Conservation (phyloP, 2,329 filamentous ascomycete species). For the Periconia sp. region DNA sequence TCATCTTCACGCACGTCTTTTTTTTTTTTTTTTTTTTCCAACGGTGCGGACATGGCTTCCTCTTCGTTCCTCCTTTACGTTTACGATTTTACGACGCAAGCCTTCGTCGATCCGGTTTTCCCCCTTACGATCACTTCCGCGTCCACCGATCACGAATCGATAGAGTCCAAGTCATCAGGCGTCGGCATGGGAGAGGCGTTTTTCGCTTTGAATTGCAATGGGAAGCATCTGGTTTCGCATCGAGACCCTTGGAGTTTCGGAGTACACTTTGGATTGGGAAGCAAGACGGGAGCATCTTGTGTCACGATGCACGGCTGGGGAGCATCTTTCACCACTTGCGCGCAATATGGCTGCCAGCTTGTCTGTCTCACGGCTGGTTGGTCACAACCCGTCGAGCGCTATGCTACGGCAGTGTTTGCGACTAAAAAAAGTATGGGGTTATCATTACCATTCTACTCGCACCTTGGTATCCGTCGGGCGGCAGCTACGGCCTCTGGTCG, state of each 20-base stretch:
- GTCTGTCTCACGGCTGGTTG: background rate
- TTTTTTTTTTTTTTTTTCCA: too few relatives aligned
- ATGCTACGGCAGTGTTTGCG: background rate
- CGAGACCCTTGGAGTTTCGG: conserved; percentile 42
- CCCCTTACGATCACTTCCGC: conserved; percentile 28
- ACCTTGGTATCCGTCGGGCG: background rate
- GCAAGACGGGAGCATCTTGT: conserved; percentile 3
- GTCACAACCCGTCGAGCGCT: background rate
- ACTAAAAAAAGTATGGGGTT: conserved; percentile 5
- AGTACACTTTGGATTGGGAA: conserved; percentile 19
- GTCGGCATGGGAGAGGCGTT: conserved; percentile 47
- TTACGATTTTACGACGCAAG: conserved; percentile 34
- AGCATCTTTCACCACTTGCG: conserved; percentile 1
- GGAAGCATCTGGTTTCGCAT: conserved; percentile 39
- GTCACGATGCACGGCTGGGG: conserved; percentile 5
- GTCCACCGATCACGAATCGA: conserved; percentile 27
- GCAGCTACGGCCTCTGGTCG: background rate
- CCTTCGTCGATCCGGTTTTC: conserved; percentile 12
- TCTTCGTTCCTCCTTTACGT: conserved; percentile 21
- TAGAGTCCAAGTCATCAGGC: conserved; percentile 38
- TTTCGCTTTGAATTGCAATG: conserved; percentile 26
- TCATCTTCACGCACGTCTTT: conserved; percentile 16
- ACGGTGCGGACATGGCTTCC: conserved; percentile 18
- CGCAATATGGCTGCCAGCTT: background rate
- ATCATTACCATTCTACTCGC: background rate